Conservation (phyloP, 495 filamentous ascomycete species). For the Neurospora sp. region DNA sequence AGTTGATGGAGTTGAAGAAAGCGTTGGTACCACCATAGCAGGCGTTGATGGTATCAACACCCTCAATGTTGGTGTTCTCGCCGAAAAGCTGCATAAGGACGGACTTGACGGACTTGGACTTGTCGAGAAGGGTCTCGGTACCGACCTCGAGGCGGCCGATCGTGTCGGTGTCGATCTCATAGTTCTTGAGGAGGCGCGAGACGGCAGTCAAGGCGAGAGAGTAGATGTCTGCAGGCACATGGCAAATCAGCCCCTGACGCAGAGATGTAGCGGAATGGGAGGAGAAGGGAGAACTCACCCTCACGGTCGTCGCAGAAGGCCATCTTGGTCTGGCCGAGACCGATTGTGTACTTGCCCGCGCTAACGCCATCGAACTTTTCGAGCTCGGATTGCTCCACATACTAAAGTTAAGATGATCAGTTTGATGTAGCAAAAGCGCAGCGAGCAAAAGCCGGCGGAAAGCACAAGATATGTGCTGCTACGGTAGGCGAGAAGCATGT, state of each 20-base stretch:
- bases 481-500: neutral
- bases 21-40: slow-evolving; percentile 99
- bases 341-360: slow-evolving; percentile 95
- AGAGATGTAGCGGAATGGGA: neutral
- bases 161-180: slow-evolving; percentile 80
- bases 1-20: slow-evolving; percentile 93
- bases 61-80: slow-evolving; percentile 83
- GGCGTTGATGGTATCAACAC: slow-evolving; percentile 91
- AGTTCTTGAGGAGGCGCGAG: slow-evolving; percentile 83
- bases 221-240: slow-evolving; percentile 72
- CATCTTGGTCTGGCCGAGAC: slow-evolving; percentile 99
- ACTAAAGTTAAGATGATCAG: slow-evolving; percentile 44
- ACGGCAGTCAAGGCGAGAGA: slow-evolving; percentile 84
- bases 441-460: neutral
- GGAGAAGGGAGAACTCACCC: slow-evolving; percentile 46
- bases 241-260: slow-evolving; percentile 14
- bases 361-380: slow-evolving; percentile 98
- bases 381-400: slow-evolving; percentile 89
- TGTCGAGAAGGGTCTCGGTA: slow-evolving; percentile 96
- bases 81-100: slow-evolving; percentile 96
- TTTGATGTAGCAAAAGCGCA: slow-evolving; percentile 1
- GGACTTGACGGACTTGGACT: slow-evolving; percentile 99
- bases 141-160: slow-evolving; percentile 95
- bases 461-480: neutral
- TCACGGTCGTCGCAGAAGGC: slow-evolving; percentile 99